Evolutionary conservation across 441 rosid species (phyloP).

Genomic region (Macaranga tanarius): DNA sequence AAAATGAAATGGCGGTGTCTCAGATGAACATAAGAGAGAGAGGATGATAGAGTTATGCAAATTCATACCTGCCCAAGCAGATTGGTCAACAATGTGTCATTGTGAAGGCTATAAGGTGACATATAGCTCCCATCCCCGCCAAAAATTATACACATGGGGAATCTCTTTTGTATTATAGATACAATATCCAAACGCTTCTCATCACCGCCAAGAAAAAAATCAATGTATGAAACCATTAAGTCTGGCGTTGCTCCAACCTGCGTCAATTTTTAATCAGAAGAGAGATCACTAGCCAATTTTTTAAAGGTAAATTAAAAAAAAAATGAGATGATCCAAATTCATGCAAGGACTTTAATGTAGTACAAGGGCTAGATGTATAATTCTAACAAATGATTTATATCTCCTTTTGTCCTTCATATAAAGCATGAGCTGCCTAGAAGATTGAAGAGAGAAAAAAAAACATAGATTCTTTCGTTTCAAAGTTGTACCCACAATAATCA

Average conservation of each 20-base stretch:
- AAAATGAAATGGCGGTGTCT: constrained; percentile 16
- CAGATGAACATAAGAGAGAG: constrained; percentile 19
- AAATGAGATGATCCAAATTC: not conserved
- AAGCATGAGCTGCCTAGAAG: not conserved
- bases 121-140: constrained; percentile 98
- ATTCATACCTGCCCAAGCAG: constrained; percentile 88
- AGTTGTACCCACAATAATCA: not conserved
- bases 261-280: constrained; percentile 24
- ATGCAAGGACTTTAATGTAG: not conserved
- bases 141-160: constrained; percentile 96
- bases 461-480: not conserved
- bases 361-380: not conserved
- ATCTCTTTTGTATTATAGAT: constrained; percentile 82
- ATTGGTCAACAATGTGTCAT: constrained; percentile 76
- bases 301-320: not conserved
- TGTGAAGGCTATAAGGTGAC: constrained; percentile 90
- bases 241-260: constrained; percentile 98
- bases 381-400: not conserved
- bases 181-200: constrained; percentile 97
- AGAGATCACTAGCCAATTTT: constrained; percentile 2
- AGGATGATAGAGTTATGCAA: constrained; percentile 4
- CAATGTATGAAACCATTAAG: constrained; percentile 92
- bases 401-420: not conserved
- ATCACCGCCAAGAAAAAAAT: constrained; percentile 97
- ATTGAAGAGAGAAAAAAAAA: not conserved